phyloP scores from a whole-genome alignment of 2,329 filamentous ascomycete genomes.

The Pezicula neosporulosa region DNA sequence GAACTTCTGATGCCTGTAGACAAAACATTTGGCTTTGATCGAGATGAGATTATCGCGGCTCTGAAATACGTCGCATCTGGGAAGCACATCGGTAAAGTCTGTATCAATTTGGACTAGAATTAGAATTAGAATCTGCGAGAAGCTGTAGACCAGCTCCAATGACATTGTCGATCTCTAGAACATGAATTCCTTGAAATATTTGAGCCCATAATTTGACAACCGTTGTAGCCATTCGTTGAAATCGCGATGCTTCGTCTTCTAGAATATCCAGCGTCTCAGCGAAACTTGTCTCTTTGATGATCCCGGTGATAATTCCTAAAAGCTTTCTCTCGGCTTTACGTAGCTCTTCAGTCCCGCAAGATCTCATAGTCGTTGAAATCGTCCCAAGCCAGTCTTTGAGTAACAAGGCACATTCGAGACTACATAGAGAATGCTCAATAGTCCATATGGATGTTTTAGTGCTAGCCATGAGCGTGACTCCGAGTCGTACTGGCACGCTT shows the following conservation, averaged over 20 bases:
- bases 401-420: slow-evolving; percentile 58
- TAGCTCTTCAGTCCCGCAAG: background rate
- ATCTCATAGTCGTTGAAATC: slow-evolving; percentile 1
- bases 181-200: slow-evolving; percentile 3
- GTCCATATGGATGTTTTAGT: slow-evolving; percentile 61
- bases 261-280: background rate
- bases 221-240: slow-evolving; percentile 1
- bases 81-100: slow-evolving; percentile 34
- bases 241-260: background rate
- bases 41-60: slow-evolving; percentile 26
- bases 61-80: slow-evolving; percentile 21
- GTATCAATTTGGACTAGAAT: slow-evolving; percentile 29
- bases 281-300: slow-evolving; percentile 2
- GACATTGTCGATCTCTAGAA: slow-evolving; percentile 1
- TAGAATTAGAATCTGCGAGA: slow-evolving; percentile 11
- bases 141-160: slow-evolving; percentile 4
- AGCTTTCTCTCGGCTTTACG: background rate
- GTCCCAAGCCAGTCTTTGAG: slow-evolving; percentile 26
- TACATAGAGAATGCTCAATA: slow-evolving; percentile 59
- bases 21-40: slow-evolving; percentile 29
- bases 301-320: background rate
- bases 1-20: slow-evolving; percentile 27
- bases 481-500: slow-evolving; percentile 62
- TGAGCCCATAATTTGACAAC: slow-evolving; percentile 2
- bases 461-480: slow-evolving; percentile 58